Conservation (phyloP, 1,284 basidiomycete species). For the Golubevia sp. region DNA sequence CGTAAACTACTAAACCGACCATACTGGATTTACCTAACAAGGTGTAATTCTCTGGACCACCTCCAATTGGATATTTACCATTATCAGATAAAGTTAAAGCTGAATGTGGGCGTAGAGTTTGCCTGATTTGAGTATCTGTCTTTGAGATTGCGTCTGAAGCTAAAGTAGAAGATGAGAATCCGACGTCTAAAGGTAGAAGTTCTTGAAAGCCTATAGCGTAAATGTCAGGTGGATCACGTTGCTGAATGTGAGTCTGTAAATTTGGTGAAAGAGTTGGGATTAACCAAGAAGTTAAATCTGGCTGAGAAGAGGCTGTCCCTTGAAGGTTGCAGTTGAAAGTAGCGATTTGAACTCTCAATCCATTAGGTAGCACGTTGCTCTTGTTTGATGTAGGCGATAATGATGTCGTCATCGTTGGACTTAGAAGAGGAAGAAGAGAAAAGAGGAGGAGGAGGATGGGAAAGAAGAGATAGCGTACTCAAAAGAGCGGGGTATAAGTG, state of each 20-base stretch:
- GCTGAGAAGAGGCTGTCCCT: conserved; percentile 64
- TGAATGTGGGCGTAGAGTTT: conserved; percentile 53
- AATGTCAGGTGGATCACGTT: conserved; percentile 69
- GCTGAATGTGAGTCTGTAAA: too few species aligned
- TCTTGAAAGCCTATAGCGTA: conserved; percentile 89
- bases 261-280: conserved; percentile 32
- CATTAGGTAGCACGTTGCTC: neutral
- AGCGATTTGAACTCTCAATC: conserved; percentile 73
- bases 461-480: too few species aligned
- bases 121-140: conserved; percentile 68
- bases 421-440: too few species aligned
- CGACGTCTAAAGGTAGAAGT: conserved; percentile 76
- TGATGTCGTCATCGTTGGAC: too few species aligned
- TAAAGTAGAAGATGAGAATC: conserved; percentile 71
- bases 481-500: too few species aligned
- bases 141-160: conserved; percentile 66
- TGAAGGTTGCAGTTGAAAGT: conserved; percentile 85
- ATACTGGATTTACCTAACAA: conserved; percentile 38
- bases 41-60: conserved; percentile 52
- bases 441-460: too few species aligned
- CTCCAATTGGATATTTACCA: conserved; percentile 48
- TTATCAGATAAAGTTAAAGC: conserved; percentile 42
- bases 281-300: conserved; percentile 56
- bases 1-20: conserved; percentile 64
- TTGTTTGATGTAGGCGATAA: too few species aligned